phyloP scores from a whole-genome alignment of 305 asterid species.

The Fraxinus nigra region DNA sequence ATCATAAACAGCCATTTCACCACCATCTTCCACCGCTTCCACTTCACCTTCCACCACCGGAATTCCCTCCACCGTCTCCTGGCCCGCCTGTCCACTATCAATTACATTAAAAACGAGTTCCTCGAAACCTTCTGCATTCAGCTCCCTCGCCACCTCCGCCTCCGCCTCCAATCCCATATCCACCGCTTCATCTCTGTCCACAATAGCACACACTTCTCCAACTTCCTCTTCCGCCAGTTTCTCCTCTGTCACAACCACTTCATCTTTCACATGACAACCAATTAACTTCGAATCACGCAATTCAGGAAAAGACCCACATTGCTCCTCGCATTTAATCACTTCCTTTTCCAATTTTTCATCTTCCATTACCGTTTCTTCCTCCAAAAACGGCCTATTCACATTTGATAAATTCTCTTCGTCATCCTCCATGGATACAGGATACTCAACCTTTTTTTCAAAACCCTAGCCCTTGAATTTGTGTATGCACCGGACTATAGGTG shows the following conservation, averaged over 20 bases:
- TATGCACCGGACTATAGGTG: not conserved
- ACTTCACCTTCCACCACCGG: conserved; percentile 17
- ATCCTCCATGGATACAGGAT: conserved; percentile 35
- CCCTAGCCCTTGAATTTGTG: conserved; percentile 60
- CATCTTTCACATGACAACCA: conserved; percentile 25
- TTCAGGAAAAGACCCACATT: conserved; percentile 32
- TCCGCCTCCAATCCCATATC: conserved; percentile 17
- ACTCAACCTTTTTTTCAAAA: conserved; percentile 27
- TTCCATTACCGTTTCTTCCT: conserved; percentile 27
- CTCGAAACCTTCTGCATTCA: conserved; percentile 17
- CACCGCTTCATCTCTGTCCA: conserved; percentile 21
- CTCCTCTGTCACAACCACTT: conserved; percentile 24
- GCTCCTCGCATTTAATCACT: conserved; percentile 22
- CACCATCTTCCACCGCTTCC: conserved; percentile 22
- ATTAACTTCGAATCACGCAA: conserved; percentile 28
- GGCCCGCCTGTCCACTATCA: conserved; percentile 8
- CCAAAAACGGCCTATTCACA: conserved; percentile 29
- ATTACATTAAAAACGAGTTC: not conserved
- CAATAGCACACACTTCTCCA: conserved; percentile 20
- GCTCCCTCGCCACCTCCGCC: conserved; percentile 16
- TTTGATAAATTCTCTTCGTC: conserved; percentile 34
- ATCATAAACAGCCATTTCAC: conserved; percentile 23
- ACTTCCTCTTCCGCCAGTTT: conserved; percentile 24
- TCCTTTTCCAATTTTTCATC: conserved; percentile 27
- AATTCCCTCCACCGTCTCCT: conserved; percentile 12